Percentiles rank a stretch among this genome's conserved stretches.
phyloP scores from a whole-genome alignment of 2,329 filamentous ascomycete species.

The Bipolaris gigantea region DNA sequence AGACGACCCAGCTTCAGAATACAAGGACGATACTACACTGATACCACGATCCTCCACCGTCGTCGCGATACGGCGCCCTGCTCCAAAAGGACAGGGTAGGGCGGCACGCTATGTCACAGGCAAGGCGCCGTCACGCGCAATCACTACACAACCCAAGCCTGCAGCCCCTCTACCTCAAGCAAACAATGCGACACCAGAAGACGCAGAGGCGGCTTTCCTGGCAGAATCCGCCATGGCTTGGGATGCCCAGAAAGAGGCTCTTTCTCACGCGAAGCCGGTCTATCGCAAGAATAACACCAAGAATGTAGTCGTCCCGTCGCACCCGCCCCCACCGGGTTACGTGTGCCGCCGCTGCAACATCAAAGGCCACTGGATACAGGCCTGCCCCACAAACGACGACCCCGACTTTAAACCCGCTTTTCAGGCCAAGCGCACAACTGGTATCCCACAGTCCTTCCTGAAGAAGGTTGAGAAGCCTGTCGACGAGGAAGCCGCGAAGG shows the following conservation, averaged over 20 bases:
- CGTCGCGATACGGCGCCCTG: constrained; percentile 82
- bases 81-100: constrained; percentile 81
- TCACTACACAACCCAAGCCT: constrained; percentile 69
- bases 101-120: constrained; percentile 95
- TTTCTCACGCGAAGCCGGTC: constrained; percentile 67
- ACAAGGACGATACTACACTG: constrained; percentile 96
- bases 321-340: constrained; percentile 90
- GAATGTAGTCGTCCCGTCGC: constrained; percentile 78
- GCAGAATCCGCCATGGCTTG: constrained; percentile 87
- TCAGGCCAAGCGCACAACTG: constrained; percentile 92
- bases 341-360: constrained; percentile 95
- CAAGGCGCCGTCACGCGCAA: constrained; percentile 84
- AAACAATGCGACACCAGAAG: constrained; percentile 78
- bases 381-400: constrained; percentile 97
- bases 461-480: constrained; percentile 93
- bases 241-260: constrained; percentile 89
- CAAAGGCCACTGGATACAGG: constrained; percentile 99
- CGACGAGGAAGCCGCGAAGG: constrained; percentile 80
- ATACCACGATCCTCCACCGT: constrained; percentile 94
- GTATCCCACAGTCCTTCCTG: constrained; percentile 92
- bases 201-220: constrained; percentile 91
- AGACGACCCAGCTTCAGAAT: constrained; percentile 83
- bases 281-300: constrained; percentile 54
- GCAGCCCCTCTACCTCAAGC: constrained; percentile 51
- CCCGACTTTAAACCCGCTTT: constrained; percentile 93